Conservation (phyloP, 163 green algal genomes). For the Scenedesmus sp. region DNA sequence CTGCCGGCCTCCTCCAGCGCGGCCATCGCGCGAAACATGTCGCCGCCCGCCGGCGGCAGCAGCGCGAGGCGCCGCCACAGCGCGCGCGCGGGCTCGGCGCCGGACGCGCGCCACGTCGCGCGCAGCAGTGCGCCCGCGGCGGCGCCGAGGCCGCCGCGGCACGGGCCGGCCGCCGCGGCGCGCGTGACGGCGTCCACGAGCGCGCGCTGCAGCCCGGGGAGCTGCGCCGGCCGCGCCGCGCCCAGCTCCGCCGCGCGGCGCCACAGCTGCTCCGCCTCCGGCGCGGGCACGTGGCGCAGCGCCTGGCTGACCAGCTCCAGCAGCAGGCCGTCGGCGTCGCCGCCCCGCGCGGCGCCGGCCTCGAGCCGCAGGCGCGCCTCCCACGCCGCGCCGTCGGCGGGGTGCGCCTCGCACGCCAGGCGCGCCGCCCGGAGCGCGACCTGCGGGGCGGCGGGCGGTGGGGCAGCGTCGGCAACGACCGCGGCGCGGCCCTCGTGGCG, state of each 20-base stretch:
- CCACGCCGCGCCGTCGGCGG: constrained; percentile 5
- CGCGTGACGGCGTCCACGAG: constrained; percentile 15
- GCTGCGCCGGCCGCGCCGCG: background rate
- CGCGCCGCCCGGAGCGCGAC: constrained; percentile 25
- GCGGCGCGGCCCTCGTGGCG: background rate
- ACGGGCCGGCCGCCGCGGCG: background rate
- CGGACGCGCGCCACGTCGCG: constrained; percentile 41
- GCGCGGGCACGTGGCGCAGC: constrained; percentile 14
- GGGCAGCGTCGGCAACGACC: background rate
- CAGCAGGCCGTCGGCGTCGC: constrained; percentile 1
- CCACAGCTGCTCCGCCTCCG: constrained; percentile 25
- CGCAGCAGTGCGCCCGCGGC: background rate
- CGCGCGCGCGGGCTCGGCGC: constrained; percentile 53
- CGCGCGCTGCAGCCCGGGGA: constrained; percentile 24
- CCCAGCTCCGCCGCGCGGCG: constrained; percentile 16
- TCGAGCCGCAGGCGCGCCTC: background rate
- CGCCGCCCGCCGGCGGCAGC: constrained; percentile 65
- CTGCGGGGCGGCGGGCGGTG: background rate
- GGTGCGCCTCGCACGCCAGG: constrained; percentile 20
- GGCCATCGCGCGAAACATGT: constrained; percentile 69
- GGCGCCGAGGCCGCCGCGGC: constrained; percentile 26
- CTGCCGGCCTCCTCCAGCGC: constrained; percentile 63
- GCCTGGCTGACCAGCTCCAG: constrained; percentile 17
- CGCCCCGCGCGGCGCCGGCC: constrained; percentile 16
- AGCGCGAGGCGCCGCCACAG: constrained; percentile 62